phyloP scores from a whole-genome alignment of 2,329 filamentous ascomycete genomes.

The Gyromitra esculenta region DNA sequence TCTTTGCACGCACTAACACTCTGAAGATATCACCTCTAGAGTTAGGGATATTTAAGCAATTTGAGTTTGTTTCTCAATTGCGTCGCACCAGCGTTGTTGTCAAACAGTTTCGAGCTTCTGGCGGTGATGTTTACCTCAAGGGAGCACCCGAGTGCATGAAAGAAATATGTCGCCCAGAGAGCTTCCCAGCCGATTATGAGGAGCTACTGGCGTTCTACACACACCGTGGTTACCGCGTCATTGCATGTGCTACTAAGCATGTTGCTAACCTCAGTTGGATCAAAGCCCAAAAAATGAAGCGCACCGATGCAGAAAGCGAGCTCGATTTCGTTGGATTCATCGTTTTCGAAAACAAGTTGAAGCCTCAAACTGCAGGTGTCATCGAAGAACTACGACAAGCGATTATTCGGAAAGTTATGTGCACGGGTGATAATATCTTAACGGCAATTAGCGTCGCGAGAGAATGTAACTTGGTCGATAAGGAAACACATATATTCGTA shows the following conservation, averaged over 20 bases:
- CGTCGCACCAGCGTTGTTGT: slow-evolving; percentile 93
- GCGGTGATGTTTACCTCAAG: slow-evolving; percentile 91
- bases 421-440: slow-evolving; percentile 96
- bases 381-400: slow-evolving; percentile 83
- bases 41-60: slow-evolving; percentile 87
- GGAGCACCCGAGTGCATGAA: slow-evolving; percentile 96
- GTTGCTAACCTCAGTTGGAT: slow-evolving; percentile 90
- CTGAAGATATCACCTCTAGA: slow-evolving; percentile 67
- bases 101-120: slow-evolving; percentile 83
- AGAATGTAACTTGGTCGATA: slow-evolving; percentile 85
- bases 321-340: slow-evolving; percentile 95
- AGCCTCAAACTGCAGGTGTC: slow-evolving; percentile 82
- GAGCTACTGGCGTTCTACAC: slow-evolving; percentile 90
- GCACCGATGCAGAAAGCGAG: slow-evolving; percentile 81
- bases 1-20: slow-evolving; percentile 9
- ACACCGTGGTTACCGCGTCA: slow-evolving; percentile 94
- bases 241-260: slow-evolving; percentile 91
- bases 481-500: slow-evolving; percentile 87
- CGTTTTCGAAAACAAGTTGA: slow-evolving; percentile 98
- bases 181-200: slow-evolving; percentile 88
- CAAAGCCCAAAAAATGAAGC: slow-evolving; percentile 92
- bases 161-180: slow-evolving; percentile 85
- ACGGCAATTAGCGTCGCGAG: slow-evolving; percentile 95
- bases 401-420: slow-evolving; percentile 91
- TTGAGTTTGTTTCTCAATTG: slow-evolving; percentile 94